Percentiles rank a stretch among this genome's conserved stretches.
phyloP scores from a whole-genome alignment of 148 eudicot species.

The Rhododendron williamsianum region DNA sequence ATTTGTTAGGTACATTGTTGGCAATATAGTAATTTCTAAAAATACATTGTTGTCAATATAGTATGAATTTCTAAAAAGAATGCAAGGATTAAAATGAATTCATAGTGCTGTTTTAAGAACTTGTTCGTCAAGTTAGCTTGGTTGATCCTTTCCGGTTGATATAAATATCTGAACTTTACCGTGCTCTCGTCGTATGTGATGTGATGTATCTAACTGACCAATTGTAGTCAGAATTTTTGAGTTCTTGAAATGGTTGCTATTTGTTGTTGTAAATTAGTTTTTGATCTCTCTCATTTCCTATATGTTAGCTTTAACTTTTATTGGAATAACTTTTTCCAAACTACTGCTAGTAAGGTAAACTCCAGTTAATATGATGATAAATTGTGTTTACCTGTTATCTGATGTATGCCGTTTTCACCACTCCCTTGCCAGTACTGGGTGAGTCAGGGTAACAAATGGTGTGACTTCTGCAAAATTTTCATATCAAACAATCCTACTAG shows the following conservation, averaged over 20 bases:
- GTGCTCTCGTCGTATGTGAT: neutral
- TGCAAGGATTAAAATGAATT: neutral
- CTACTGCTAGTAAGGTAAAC: neutral
- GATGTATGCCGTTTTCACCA: neutral
- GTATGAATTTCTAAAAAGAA: neutral
- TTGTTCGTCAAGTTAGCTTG: neutral
- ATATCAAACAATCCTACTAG: constrained; percentile 75
- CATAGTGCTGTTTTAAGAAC: neutral
- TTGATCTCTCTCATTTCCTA: neutral
- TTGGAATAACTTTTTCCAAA: neutral
- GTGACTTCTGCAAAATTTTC: constrained; percentile 86
- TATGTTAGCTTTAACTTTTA: neutral
- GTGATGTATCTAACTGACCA: neutral
- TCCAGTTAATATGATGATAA: neutral
- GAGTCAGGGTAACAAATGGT: constrained; percentile 98
- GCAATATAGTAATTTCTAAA: neutral
- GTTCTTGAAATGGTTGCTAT: neutral
- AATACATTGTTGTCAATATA: neutral
- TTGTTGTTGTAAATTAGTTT: neutral
- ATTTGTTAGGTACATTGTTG: neutral
- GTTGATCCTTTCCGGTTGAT: neutral
- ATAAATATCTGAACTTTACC: neutral
- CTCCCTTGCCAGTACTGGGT: constrained; percentile 76
- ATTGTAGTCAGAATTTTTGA: neutral
- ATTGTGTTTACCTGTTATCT: neutral